Evolutionary conservation across 1,139 yeast genomes (phyloP), one percentile per base, ranked within the genome.

Genomic region (Suhomyces bokatorum): DNA sequence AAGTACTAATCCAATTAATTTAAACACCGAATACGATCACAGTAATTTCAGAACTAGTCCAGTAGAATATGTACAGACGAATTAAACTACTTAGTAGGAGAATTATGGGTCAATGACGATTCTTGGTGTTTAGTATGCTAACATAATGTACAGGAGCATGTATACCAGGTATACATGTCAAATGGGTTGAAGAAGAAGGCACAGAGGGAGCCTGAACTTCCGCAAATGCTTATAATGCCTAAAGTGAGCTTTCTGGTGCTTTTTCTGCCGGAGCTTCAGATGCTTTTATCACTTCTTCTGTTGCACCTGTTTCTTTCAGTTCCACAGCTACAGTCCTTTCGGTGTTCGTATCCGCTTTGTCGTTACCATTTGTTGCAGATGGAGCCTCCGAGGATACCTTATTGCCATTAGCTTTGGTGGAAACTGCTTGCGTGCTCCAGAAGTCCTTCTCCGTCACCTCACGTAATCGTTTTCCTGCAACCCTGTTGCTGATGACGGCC

Each of bases 401-500:
- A 2, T 20, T 20, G 9, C 8, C 24, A 6, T 20, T 20, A 8
- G 24, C 24, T 6, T 5, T 20, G 24, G 9, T 17, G 6, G 20
- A 4, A 17, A 17, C 20, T 4, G 31, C 12, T 11, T 37, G 35
- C 11, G 44, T 24, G 32, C 38, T 44, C n/a, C 43, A 35, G 42
- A 60, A 62, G 8, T 43, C 50, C 8, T 43, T 54, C 35, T 54
- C 52, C 9, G 54, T 53, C 12, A 65, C 44, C 2, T 35, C 34
- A 3, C 53, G 47, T 14, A 71, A 52, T 40, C 70, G 54, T 40
- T 63, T 66, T 12, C 58, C 54, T 2, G 68, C 67, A n/a, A 49
- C 47, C 43, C 57, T 60, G 45, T 72, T 70, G 47, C 75, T 66
- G 22, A 59, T 52, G 20, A 58, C 50, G 24, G 59, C 61, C 2